Percentiles rank a stretch among this genome's conserved stretches.
These are phyloP conservation scores for Toxoplasma gondii DNA, from an alignment of 169 alveolate genomes.

Conservation along the genomic window DNA sequence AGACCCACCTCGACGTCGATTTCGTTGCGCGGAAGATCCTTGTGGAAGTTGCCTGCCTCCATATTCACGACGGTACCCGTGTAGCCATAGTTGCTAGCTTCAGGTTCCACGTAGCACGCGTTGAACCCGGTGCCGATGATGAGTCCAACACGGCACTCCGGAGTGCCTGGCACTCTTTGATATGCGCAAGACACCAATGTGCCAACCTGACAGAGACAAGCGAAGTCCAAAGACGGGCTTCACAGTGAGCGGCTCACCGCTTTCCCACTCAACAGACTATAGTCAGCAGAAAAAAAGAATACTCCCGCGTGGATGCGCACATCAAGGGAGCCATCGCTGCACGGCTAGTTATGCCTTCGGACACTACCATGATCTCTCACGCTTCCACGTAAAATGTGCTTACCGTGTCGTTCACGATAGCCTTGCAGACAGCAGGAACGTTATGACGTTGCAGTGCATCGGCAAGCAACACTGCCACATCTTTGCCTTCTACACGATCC, in stretches of 20 bases:
- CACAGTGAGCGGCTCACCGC: neutral
- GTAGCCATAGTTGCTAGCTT: conserved; percentile 82
- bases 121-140: conserved; percentile 91
- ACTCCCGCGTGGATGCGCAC: too few relatives aligned
- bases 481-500: conserved; percentile 92
- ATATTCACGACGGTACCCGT: conserved; percentile 85
- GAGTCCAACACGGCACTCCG: conserved; percentile 85
- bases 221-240: neutral
- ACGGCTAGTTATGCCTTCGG: too few relatives aligned
- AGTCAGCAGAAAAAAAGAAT: too few relatives aligned
- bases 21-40: conserved; percentile 84
- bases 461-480: conserved; percentile 85
- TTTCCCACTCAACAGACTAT: neutral
- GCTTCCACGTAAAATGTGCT: neutral
- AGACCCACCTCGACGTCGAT: conserved; percentile 83
- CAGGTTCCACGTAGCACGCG: conserved; percentile 89
- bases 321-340: neutral
- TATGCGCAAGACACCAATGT: conserved; percentile 90
- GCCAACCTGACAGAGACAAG: conserved; percentile 77
- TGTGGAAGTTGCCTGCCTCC: conserved; percentile 89
- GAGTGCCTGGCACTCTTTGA: conserved; percentile 78
- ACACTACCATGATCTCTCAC: too few relatives aligned
- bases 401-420: conserved; percentile 86
- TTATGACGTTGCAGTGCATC: conserved; percentile 82
- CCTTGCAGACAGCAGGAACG: conserved; percentile 81